These are phyloP conservation scores for Phytophthora colocasiae DNA, from an alignment of 352 stramenopile genomes.

Conservation along the genomic window DNA sequence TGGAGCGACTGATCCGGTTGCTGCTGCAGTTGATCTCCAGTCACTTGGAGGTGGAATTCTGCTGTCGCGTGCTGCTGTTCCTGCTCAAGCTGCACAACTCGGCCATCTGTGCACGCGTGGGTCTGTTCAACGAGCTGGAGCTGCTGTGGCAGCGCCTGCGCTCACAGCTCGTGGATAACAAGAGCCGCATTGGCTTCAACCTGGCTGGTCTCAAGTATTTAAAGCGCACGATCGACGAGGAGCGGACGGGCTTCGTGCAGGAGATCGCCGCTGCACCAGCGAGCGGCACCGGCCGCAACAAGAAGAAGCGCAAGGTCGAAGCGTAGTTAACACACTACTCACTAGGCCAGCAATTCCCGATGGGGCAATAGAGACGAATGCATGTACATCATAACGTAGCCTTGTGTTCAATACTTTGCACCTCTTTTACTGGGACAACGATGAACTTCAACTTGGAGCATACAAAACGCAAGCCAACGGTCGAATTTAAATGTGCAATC, in stretches of 20 bases:
- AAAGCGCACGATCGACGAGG: constrained; percentile 84
- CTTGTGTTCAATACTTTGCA: not conserved
- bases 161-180: constrained; percentile 74
- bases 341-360: constrained; percentile 5
- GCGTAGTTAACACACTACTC: constrained; percentile 3
- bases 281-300: constrained; percentile 46
- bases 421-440: not conserved
- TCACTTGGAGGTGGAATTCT: constrained; percentile 94
- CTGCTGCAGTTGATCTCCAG: constrained; percentile 90
- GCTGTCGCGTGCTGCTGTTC: constrained; percentile 80
- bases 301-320: constrained; percentile 56
- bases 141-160: constrained; percentile 82
- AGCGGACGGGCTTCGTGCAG: constrained; percentile 80
- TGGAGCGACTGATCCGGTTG: constrained; percentile 94
- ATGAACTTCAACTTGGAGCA: constrained; percentile 9
- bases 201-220: constrained; percentile 89
- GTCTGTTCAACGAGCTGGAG: constrained; percentile 81
- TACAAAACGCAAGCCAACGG: constrained; percentile 5
- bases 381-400: constrained; percentile 5
- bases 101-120: constrained; percentile 72
- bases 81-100: constrained; percentile 83
- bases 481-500: too few species aligned
- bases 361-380: constrained; percentile 20
- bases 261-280: constrained; percentile 58
- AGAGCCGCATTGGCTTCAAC: constrained; percentile 91